Evolutionary conservation across 2,329 filamentous ascomycete species (phyloP).

Genomic region (Exophiala sp.): DNA sequence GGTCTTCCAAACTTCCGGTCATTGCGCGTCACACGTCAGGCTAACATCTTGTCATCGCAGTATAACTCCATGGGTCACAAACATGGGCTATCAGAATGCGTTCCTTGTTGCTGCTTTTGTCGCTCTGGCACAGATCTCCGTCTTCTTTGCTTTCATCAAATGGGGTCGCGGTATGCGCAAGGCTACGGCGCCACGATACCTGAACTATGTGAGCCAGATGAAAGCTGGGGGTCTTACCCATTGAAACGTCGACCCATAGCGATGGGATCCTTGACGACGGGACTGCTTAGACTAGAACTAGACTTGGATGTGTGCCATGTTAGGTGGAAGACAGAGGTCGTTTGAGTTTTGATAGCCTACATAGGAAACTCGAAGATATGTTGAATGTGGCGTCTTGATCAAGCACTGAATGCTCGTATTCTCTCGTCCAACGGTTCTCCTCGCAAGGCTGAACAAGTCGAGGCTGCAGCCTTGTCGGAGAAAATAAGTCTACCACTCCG

Average conservation of each 20-base stretch:
- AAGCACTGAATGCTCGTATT: too few species aligned
- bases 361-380: not conserved
- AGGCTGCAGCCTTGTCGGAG: constrained; percentile 1
- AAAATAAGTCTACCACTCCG: not conserved
- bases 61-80: constrained; percentile 45
- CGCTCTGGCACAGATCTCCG: constrained; percentile 38
- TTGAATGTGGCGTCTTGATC: not conserved
- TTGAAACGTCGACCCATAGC: not conserved
- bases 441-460: not conserved
- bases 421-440: not conserved
- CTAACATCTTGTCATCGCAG: constrained; percentile 38
- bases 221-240: not conserved
- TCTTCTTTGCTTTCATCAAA: constrained; percentile 47
- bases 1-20: not conserved
- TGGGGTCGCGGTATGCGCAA: constrained; percentile 41
- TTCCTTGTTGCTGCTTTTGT: constrained; percentile 43
- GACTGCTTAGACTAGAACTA: too few species aligned
- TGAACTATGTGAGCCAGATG: not conserved
- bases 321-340: too few species aligned
- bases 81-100: constrained; percentile 42
- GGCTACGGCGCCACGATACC: not conserved
- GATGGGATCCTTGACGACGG: too few species aligned
- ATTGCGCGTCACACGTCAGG: not conserved
- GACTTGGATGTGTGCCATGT: too few species aligned
- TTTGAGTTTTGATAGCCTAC: not conserved